These are phyloP conservation scores for Passiflora organensis DNA, from an alignment of 345 rosid genomes.

Conservation along the genomic window DNA sequence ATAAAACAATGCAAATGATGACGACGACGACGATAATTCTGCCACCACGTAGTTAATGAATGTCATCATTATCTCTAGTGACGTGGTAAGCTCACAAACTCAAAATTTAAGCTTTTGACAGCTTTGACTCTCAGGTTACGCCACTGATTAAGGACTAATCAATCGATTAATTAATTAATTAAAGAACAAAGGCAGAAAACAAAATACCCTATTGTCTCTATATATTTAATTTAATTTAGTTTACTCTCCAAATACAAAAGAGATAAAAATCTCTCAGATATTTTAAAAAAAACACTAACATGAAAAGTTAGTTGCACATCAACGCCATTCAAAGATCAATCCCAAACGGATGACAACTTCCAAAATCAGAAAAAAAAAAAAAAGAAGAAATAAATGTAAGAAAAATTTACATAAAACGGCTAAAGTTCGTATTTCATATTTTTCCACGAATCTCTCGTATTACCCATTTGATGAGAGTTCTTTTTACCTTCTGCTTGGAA, in stretches of 20 bases:
- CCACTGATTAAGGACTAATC: neutral
- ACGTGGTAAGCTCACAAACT: neutral
- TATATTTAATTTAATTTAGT: slow-evolving; percentile 20
- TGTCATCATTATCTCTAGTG: neutral
- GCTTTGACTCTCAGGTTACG: neutral
- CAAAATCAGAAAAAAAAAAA: slow-evolving; percentile 13
- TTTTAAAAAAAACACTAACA: neutral
- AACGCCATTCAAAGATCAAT: slow-evolving; percentile 16
- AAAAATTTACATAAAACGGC: slow-evolving; percentile 32
- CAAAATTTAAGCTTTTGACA: neutral
- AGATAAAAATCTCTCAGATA: neutral
- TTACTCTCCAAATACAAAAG: slow-evolving; percentile 17
- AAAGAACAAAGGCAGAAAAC: neutral
- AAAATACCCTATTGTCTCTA: slow-evolving; percentile 6
- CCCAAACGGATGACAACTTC: slow-evolving; percentile 8
- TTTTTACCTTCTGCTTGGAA: neutral
- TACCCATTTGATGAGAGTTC: slow-evolving; percentile 5
- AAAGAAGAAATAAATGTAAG: neutral
- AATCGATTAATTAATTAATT: neutral
- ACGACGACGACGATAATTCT: neutral
- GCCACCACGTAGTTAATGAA: slow-evolving; percentile 4
- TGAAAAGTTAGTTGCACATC: slow-evolving; percentile 18
- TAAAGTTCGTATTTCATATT: slow-evolving; percentile 27
- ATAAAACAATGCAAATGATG: neutral
- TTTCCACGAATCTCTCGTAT: slow-evolving; percentile 14